phyloP scores from a whole-genome alignment of 768 basidiomycete genomes.

The Suillus alpinus region DNA sequence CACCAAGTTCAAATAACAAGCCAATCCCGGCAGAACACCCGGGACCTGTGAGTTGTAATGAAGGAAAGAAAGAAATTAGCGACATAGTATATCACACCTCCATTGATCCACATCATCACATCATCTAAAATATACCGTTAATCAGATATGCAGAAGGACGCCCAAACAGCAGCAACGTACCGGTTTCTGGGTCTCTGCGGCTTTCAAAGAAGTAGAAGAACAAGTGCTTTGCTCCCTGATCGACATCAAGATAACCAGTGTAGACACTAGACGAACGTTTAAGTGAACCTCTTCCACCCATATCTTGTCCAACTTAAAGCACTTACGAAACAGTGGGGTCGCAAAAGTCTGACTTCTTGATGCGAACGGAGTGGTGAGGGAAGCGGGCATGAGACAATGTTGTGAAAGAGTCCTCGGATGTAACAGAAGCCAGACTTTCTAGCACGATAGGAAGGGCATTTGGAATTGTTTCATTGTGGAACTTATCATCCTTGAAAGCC shows the following conservation, averaged over 20 bases:
- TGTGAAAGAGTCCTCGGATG: slow-evolving; percentile 31
- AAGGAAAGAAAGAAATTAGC: slow-evolving; percentile 1
- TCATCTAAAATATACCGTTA: slow-evolving; percentile 39
- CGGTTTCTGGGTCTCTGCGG: slow-evolving; percentile 40
- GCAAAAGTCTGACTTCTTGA: slow-evolving; percentile 62
- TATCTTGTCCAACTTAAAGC: not conserved
- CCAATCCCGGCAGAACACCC: slow-evolving; percentile 54
- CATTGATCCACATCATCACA: slow-evolving; percentile 72
- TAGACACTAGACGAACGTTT: slow-evolving; percentile 33
- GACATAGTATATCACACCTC: slow-evolving; percentile 37
- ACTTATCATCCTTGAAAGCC: not conserved
- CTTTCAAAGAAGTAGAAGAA: slow-evolving; percentile 66
- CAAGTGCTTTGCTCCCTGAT: slow-evolving; percentile 48
- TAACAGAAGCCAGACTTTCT: slow-evolving; percentile 22
- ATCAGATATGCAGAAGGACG: no score
- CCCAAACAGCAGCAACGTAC: slow-evolving; percentile 17
- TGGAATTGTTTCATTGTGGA: not conserved
- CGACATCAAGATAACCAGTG: slow-evolving; percentile 46
- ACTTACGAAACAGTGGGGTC: slow-evolving; percentile 51
- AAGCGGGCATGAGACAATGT: slow-evolving; percentile 47
- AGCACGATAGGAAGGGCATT: not conserved
- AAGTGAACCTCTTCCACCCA: not conserved
- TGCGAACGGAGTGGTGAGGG: slow-evolving; percentile 50
- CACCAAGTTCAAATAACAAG: slow-evolving; percentile 59
- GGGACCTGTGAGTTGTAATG: slow-evolving; percentile 40